These are phyloP conservation scores for Trichoderma sp. DNA, from an alignment of 2,329 filamentous ascomycete species.

Conservation along the genomic window DNA sequence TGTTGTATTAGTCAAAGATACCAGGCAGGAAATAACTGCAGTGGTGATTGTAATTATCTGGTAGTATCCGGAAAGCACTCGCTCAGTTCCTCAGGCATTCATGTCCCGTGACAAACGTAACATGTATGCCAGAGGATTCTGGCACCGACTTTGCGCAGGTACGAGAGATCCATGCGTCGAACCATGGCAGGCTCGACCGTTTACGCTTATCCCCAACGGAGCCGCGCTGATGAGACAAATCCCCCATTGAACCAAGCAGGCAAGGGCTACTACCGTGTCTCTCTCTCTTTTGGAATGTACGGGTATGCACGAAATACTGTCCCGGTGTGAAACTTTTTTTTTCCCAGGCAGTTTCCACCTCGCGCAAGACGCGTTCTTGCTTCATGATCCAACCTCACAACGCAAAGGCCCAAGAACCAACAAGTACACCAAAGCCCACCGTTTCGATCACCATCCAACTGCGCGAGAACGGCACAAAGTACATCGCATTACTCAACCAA, in stretches of 20 bases:
- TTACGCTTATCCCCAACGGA: neutral
- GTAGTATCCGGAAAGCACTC: neutral
- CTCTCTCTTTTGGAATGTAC: neutral
- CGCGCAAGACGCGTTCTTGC: neutral
- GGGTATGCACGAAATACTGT: neutral
- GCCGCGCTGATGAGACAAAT: neutral
- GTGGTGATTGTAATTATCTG: neutral
- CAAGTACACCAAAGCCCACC: neutral
- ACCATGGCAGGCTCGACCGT: neutral
- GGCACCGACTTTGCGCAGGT: neutral
- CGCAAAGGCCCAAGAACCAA: neutral
- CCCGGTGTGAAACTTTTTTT: neutral
- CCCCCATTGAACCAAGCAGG: neutral
- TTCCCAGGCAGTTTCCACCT: neutral
- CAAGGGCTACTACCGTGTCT: neutral
- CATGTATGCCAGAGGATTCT: neutral
- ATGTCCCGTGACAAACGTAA: slow-evolving; percentile 4
- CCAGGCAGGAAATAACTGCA: neutral
- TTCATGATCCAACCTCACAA: neutral
- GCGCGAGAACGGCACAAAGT: neutral
- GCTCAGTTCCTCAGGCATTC: neutral
- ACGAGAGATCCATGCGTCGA: neutral
- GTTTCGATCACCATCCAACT: neutral
- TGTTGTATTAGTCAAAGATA: neutral
- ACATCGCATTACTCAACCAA: neutral